These are phyloP conservation scores for Boletales sp. DNA, from an alignment of 768 basidiomycete species.

Conservation along the genomic window DNA sequence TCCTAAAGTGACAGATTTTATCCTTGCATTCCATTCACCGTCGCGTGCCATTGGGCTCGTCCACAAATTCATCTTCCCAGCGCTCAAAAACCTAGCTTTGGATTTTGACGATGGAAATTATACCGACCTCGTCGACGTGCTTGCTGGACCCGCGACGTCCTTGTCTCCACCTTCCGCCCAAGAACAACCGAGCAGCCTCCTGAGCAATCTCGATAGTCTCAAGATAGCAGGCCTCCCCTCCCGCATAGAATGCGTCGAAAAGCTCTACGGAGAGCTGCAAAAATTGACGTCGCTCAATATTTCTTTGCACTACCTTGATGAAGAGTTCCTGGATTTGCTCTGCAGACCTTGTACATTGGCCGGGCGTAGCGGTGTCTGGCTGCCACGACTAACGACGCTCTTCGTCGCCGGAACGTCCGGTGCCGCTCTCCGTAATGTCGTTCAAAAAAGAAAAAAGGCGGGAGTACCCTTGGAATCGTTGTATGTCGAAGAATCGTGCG, in stretches of 20 bases:
- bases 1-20: constrained; percentile 28
- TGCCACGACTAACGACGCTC: constrained; percentile 51
- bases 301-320: constrained; percentile 32
- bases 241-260: constrained; percentile 27
- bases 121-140: constrained; percentile 42
- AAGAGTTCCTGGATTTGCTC: constrained; percentile 25
- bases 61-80: constrained; percentile 32
- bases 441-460: constrained; percentile 37
- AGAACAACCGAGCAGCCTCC: constrained; percentile 31
- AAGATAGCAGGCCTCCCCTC: constrained; percentile 53
- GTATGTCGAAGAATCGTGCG: constrained; percentile 43
- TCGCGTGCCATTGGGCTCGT: constrained; percentile 35
- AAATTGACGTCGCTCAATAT: constrained; percentile 45
- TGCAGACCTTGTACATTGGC: not conserved
- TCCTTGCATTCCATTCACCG: constrained; percentile 50
- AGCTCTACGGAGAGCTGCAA: constrained; percentile 45
- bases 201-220: constrained; percentile 48
- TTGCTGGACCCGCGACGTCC: constrained; percentile 27
- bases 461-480: constrained; percentile 45
- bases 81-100: constrained; percentile 39
- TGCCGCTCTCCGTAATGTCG: constrained; percentile 39
- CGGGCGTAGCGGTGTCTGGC: constrained; percentile 23
- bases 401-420: constrained; percentile 45
- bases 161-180: constrained; percentile 33
- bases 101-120: constrained; percentile 57